These are phyloP conservation scores for Botrytis fabae DNA, from an alignment of 2,329 filamentous ascomycete genomes.

Conservation along the genomic window DNA sequence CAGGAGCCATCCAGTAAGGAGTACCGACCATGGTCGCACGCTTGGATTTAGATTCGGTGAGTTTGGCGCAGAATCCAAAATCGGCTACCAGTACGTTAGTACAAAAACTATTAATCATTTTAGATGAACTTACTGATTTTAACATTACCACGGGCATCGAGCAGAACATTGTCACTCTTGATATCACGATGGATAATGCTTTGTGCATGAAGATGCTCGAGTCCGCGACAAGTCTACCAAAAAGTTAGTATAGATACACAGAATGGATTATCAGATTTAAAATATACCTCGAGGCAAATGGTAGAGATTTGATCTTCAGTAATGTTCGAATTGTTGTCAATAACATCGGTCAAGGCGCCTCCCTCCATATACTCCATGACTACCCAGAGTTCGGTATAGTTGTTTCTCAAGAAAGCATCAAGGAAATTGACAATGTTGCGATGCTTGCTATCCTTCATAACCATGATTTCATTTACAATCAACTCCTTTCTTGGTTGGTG, in stretches of 20 bases:
- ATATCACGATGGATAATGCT: slow-evolving; percentile 99
- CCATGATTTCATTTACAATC: slow-evolving; percentile 99
- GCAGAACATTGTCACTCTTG: slow-evolving; percentile 96
- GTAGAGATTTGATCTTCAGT: slow-evolving; percentile 97
- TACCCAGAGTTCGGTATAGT: slow-evolving; percentile 95
- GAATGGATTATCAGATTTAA: not conserved
- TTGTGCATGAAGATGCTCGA: slow-evolving; percentile 91
- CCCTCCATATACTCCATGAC: slow-evolving; percentile 99
- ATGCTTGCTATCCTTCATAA: slow-evolving; percentile 99
- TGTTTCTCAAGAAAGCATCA: slow-evolving; percentile 93
- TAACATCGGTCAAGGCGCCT: slow-evolving; percentile 94
- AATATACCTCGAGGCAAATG: slow-evolving; percentile 87
- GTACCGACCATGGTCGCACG: slow-evolving; percentile 98
- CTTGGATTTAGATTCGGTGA: slow-evolving; percentile 96
- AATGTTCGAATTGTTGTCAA: slow-evolving; percentile 94
- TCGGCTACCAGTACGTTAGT: slow-evolving; percentile 64
- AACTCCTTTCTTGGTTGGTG: slow-evolving; percentile 97
- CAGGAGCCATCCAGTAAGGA: slow-evolving; percentile 99
- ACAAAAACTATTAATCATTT: not conserved
- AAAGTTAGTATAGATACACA: slow-evolving; percentile 24
- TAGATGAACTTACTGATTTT: slow-evolving; percentile 76
- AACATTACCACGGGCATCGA: slow-evolving; percentile 92
- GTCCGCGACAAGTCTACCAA: slow-evolving; percentile 83
- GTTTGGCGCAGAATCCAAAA: slow-evolving; percentile 98
- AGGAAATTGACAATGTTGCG: slow-evolving; percentile 99